These are phyloP conservation scores for Colletotrichum cereale DNA, from an alignment of 2,329 filamentous ascomycete genomes.

Conservation along the genomic window DNA sequence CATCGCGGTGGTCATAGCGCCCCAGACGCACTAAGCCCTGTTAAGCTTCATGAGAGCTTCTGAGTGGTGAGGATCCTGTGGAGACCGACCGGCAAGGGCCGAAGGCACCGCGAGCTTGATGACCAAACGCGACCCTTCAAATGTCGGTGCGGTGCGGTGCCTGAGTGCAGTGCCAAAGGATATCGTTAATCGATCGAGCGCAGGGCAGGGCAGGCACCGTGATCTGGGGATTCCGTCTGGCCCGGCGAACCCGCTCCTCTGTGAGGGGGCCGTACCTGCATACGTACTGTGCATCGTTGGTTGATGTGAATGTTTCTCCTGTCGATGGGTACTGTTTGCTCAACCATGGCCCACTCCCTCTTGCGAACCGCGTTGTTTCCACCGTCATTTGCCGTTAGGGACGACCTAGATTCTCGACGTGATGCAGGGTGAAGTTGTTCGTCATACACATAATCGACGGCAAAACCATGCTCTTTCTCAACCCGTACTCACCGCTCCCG, in stretches of 20 bases:
- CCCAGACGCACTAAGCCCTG: slow-evolving; percentile 44
- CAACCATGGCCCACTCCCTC: not conserved
- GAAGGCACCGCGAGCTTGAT: slow-evolving; percentile 16
- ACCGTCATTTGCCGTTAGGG: not conserved
- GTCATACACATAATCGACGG: not conserved
- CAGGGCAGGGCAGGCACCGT: slow-evolving; percentile 25
- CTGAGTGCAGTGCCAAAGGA: not conserved
- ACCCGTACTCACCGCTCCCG: not conserved
- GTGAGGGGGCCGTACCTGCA: slow-evolving; percentile 4
- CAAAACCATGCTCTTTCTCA: not conserved
- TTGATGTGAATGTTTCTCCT: slow-evolving; percentile 1
- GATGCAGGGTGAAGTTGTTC: not conserved
- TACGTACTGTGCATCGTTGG: not conserved
- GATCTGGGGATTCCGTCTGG: slow-evolving; percentile 9
- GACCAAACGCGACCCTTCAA: slow-evolving; percentile 23
- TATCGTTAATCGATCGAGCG: slow-evolving; percentile 7
- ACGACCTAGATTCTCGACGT: not conserved
- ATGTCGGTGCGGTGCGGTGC: slow-evolving; percentile 27
- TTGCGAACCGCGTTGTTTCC: not conserved
- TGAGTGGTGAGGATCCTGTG: slow-evolving; percentile 34
- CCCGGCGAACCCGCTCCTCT: not conserved
- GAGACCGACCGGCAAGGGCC: slow-evolving; percentile 34
- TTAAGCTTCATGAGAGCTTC: slow-evolving; percentile 32
- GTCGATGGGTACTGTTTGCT: not conserved
- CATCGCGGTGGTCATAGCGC: slow-evolving; percentile 48